Percentiles rank a stretch among this genome's conserved stretches.
These are phyloP conservation scores for Dryas drummondii DNA, from an alignment of 306 rosid species.

Conservation along the genomic window DNA sequence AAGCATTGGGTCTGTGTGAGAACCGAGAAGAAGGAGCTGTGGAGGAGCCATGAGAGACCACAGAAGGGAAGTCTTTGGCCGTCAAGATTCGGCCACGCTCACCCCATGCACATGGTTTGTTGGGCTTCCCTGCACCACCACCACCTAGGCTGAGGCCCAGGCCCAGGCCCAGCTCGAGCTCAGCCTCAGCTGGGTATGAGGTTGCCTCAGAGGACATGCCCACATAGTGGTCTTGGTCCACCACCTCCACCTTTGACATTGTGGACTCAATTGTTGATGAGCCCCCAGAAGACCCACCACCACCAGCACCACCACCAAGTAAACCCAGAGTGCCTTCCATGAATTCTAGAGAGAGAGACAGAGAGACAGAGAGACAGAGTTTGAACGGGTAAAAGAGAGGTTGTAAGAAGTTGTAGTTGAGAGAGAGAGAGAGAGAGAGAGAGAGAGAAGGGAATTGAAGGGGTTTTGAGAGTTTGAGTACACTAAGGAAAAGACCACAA, in stretches of 20 bases:
- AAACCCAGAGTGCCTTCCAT: slow-evolving; percentile 46
- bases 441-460: slow-evolving; percentile 5
- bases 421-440: slow-evolving; percentile 8
- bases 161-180: slow-evolving; percentile 58
- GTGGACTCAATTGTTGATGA: slow-evolving; percentile 40
- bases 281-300: slow-evolving; percentile 39
- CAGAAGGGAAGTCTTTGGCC: slow-evolving; percentile 63
- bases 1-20: slow-evolving; percentile 32
- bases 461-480: not conserved
- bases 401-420: not conserved
- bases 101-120: slow-evolving; percentile 43
- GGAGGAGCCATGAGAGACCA: slow-evolving; percentile 34
- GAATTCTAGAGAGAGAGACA: not conserved
- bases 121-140: slow-evolving; percentile 28
- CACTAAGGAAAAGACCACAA: not conserved
- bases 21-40: slow-evolving; percentile 38
- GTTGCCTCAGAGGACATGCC: slow-evolving; percentile 46
- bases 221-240: slow-evolving; percentile 33
- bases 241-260: slow-evolving; percentile 33
- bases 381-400: not conserved
- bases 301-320: slow-evolving; percentile 27
- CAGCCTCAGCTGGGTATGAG: slow-evolving; percentile 43
- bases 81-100: slow-evolving; percentile 62
- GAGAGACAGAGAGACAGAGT: not conserved
- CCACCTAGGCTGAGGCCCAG: slow-evolving; percentile 42